Base-by-base conservation (phyloP, 176 grass and related monocot species). In the Oryza nivara region DNA sequence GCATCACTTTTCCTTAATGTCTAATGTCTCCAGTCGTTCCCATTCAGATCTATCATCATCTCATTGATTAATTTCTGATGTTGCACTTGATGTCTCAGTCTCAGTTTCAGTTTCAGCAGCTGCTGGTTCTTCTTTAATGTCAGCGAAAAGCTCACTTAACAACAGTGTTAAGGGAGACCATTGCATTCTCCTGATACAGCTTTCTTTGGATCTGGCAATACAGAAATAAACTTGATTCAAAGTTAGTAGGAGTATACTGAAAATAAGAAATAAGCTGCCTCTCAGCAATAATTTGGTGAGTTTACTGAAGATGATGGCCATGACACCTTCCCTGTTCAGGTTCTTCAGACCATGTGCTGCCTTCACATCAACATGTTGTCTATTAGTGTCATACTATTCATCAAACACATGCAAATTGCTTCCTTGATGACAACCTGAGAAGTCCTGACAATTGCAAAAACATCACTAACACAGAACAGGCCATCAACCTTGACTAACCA, bases 261-360 rank as follows among this genome's bases (percentile, higher is more conserved):
- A 78, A 4, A 90, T 56, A 82, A 78, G 32, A 77, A 40, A 80
- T 63, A 69, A 9, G 61, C 44, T 49, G 47, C 3, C 48, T 41
- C 12, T 14, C 13, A 44, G 43, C 43, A 44, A 26, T 78, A 44
- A 26, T 78, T 61, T 54, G 67, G 38, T 78, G 47, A 48, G 26
- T 95, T 95, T 94, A 85, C 93, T 88, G 74, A 94, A 91, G 85
- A 98, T 44, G 40, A 41, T 98, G 51, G 83, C 75, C 89, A 96
- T 92, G 88, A 65, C 96, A 92, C 86, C 83, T 64, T 96, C 91
- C 28, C 85, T 86, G 65, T 92, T 94, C 78, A 99, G 82, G 70
- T 89, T 90, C 70, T 89, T 90, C 70, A 99, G 85, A 67, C 91
- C 79, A 45, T 94, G 93, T 68, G 89, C 91, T 75, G 93, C 89